Evolutionary conservation across 306 rosid genomes (phyloP).

Genomic region (Cicer pinnatifidum): DNA sequence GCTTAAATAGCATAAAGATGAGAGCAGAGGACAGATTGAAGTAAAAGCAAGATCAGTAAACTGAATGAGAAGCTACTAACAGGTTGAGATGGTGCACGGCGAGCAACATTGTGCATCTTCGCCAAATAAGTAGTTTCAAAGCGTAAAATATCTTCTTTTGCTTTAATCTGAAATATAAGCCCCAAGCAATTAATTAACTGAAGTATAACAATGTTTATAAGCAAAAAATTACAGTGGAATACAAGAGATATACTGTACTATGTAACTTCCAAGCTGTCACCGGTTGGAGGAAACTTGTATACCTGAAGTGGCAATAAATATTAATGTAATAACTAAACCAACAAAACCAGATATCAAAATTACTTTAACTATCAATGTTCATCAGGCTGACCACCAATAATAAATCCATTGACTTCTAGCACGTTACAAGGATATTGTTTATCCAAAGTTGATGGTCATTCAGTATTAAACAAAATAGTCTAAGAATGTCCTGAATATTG

Average conservation of each 20-base stretch:
- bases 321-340: constrained; percentile 1
- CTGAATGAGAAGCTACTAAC: constrained; percentile 11
- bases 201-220: neutral
- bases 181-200: constrained; percentile 3
- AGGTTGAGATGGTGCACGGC: constrained; percentile 18
- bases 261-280: neutral
- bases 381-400: neutral
- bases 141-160: neutral
- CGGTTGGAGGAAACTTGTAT: constrained; percentile 29
- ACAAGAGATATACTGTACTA: neutral
- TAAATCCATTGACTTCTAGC: constrained; percentile 10
- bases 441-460: neutral
- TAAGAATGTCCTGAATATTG: neutral
- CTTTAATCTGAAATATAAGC: constrained; percentile 1
- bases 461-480: constrained; percentile 21
- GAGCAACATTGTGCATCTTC: constrained; percentile 9
- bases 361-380: neutral
- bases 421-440: neutral
- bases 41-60: constrained; percentile 14
- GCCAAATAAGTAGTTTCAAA: neutral
- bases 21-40: constrained; percentile 5
- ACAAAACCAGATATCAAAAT: constrained; percentile 7
- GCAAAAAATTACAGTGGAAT: neutral
- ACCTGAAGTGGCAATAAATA: neutral
- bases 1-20: constrained; percentile 1